Conservation (phyloP, 345 rosid species). For the Sapria himalayana region DNA sequence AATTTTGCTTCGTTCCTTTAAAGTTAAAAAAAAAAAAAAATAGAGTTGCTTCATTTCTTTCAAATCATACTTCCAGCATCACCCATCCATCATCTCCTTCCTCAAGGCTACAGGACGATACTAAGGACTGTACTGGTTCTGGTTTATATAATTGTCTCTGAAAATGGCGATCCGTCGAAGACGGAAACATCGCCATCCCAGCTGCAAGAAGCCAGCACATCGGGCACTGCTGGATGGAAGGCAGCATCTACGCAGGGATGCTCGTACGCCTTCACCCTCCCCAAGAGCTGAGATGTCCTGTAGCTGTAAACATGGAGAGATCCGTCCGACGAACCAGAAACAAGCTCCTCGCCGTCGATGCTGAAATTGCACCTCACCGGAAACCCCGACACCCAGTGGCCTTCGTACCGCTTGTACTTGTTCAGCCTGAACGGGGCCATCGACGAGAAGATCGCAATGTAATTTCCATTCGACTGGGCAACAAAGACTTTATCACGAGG, state of each 20-base stretch:
- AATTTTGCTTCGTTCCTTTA: too few species aligned
- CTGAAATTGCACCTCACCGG: slow-evolving; percentile 67
- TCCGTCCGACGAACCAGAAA: slow-evolving; percentile 66
- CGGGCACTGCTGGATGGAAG: slow-evolving; percentile 42
- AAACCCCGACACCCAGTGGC: slow-evolving; percentile 67
- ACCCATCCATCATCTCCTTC: too few species aligned
- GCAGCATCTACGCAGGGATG: slow-evolving; percentile 48
- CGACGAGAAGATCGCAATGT: slow-evolving; percentile 64
- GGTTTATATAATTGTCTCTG: too few species aligned
- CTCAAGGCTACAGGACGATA: too few species aligned
- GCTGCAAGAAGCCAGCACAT: slow-evolving; percentile 51
- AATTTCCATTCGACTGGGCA: slow-evolving; percentile 77
- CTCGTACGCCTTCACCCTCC: slow-evolving; percentile 41
- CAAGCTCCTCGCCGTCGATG: slow-evolving; percentile 40
- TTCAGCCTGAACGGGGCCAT: slow-evolving; percentile 63
- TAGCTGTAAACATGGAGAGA: slow-evolving; percentile 33
- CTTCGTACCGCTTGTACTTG: slow-evolving; percentile 53
- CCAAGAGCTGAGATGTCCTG: slow-evolving; percentile 24
- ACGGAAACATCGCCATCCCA: slow-evolving; percentile 57
- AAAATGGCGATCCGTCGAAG: slow-evolving; percentile 12
- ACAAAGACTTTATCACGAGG: slow-evolving; percentile 46
- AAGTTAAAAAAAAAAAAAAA: too few species aligned
- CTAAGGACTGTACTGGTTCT: too few species aligned
- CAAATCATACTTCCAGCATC: too few species aligned
- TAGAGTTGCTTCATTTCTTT: too few species aligned